Base-by-base conservation (phyloP, 2,329 filamentous ascomycete genomes). In the Colletotrichum coccodes region DNA sequence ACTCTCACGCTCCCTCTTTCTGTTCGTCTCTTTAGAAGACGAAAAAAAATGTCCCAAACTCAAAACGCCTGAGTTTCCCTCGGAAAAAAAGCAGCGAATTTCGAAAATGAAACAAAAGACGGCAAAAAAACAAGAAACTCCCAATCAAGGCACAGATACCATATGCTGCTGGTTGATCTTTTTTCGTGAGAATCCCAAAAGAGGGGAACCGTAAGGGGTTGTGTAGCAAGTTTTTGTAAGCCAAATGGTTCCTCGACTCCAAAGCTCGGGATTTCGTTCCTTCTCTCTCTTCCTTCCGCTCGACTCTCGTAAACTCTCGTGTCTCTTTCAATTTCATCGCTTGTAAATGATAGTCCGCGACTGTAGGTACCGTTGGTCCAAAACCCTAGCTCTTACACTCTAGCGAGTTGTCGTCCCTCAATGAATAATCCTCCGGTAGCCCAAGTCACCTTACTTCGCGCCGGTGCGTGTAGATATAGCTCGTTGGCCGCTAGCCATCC, bases 121-220 rank as follows among this genome's bases (percentile, higher is more conserved):
- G 9, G n/a, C 21, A 44, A 49, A 62, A 67, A 18, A 60, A 49
- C 58, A 52, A 46, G 54, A 47, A 65, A 69, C 66, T 69, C 66
- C 66, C 56, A 66, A 69, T 66, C 54, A 69, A 69, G 66, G 56
- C 66, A 56, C 42, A 63, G 47, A 44, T 28, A 66, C 62, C 66
- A 54, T 56, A 66, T 69, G 66, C 66, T 66, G 66, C 34, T 54
- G 40, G 21, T 50, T 63, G 38, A 44, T 42, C 36, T 66, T 60
- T 68, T 60, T 65, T 65, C 62, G 62, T 66, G 34, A 65, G 53
- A 60, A 60, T 60, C 56, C 65, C 65, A 40, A 40, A 30, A 9
- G 23, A 18, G 54, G 21, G 14, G 21, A 42, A 60, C 54, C 61
- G 34, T 14, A 11, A 49, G 50, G 40, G 47, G 32, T 34, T 50